Percentiles rank a stretch among this genome's conserved stretches.
Conservation (phyloP, 1,139 yeast species). For the Wickerhamomyces sp. region DNA sequence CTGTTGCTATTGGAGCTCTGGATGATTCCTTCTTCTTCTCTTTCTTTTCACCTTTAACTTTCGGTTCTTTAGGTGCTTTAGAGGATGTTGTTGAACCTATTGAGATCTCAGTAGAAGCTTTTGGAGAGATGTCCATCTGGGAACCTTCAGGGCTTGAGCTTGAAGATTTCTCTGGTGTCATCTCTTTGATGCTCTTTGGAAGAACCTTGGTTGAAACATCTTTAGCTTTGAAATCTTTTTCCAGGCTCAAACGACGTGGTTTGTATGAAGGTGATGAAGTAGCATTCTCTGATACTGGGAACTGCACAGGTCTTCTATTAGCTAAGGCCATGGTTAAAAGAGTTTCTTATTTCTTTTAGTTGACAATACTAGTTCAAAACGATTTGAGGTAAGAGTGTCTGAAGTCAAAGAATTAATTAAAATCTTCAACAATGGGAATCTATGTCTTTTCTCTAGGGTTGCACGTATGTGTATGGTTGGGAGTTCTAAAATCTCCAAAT, state of each 20-base stretch:
- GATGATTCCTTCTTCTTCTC: constrained; percentile 26
- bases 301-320: constrained; percentile 49
- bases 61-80: constrained; percentile 7
- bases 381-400: neutral
- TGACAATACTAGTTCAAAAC: neutral
- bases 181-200: constrained; percentile 17
- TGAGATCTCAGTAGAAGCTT: constrained; percentile 17
- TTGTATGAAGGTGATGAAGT: constrained; percentile 41
- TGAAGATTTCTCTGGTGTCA: constrained; percentile 26
- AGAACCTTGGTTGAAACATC: constrained; percentile 8
- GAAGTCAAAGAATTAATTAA: constrained; percentile 17
- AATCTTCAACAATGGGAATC: constrained; percentile 12
- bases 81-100: constrained; percentile 8
- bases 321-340: constrained; percentile 43
- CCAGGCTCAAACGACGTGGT: constrained; percentile 35
- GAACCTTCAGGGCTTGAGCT: constrained; percentile 26
- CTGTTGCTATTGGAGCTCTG: constrained; percentile 41
- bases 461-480: neutral
- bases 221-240: constrained; percentile 17
- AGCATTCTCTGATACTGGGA: constrained; percentile 27
- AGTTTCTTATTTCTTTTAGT: neutral
- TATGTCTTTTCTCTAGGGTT: neutral
- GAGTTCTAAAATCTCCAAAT: neutral
- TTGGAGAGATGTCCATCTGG: constrained; percentile 21
- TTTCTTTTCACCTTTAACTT: constrained; percentile 32